Evolutionary conservation across 768 basidiomycete genomes (phyloP).

Genomic region (Serpula lacrymans): DNA sequence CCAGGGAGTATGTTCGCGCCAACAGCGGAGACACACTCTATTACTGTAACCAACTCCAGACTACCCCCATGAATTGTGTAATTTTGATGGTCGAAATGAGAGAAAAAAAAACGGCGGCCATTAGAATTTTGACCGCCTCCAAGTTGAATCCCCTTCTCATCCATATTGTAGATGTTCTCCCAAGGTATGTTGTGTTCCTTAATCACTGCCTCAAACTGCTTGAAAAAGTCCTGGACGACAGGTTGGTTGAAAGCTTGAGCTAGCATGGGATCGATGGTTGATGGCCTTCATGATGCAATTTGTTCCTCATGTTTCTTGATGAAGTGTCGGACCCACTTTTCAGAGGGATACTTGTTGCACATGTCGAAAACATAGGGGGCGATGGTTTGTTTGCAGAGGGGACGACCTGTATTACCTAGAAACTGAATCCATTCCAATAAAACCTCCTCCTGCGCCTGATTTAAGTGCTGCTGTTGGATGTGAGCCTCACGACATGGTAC

Average conservation of each 20-base stretch:
- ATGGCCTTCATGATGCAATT: conserved; percentile 19
- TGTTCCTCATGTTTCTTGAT: too few species aligned
- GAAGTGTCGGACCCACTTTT: conserved; percentile 16
- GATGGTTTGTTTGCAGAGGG: conserved; percentile 14
- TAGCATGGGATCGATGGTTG: conserved; percentile 30
- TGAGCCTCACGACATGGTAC: too few species aligned
- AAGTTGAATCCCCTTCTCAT: conserved; percentile 31
- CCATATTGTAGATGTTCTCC: conserved; percentile 33
- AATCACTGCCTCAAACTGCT: conserved; percentile 16
- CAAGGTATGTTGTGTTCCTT: conserved; percentile 22
- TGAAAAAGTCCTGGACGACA: conserved; percentile 24
- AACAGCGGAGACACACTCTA: conserved; percentile 42
- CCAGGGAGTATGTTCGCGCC: conserved; percentile 31
- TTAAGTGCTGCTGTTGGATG: conserved; percentile 15
- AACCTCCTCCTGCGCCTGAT: conserved; percentile 11
- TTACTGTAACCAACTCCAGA: conserved; percentile 43
- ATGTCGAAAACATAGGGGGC: too few species aligned
- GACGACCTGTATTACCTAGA: conserved; percentile 8
- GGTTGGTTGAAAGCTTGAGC: conserved; percentile 31
- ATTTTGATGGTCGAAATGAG: conserved; percentile 10
- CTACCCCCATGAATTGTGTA: conserved; percentile 28
- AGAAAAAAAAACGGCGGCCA: conserved; percentile 22
- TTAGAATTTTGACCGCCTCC: conserved; percentile 21
- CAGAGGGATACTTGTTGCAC: conserved; percentile 1
- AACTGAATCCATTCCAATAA: conserved; percentile 16